Percentiles rank a stretch among this genome's conserved stretches.
Evolutionary conservation across 2,329 filamentous ascomycete species (phyloP).

Genomic region (Fusarium brachygibbosum): DNA sequence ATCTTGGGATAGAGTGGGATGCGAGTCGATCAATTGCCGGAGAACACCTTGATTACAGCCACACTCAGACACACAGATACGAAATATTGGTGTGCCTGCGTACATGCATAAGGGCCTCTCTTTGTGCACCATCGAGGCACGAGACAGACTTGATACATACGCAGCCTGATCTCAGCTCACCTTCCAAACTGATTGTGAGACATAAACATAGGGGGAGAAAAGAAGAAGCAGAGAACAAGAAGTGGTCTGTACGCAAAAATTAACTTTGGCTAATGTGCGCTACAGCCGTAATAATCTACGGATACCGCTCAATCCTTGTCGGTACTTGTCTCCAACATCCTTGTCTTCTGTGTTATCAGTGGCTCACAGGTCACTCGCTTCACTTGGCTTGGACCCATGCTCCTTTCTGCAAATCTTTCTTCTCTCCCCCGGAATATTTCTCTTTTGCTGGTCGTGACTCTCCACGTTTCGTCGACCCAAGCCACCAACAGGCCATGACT

Average conservation of each 20-base stretch:
- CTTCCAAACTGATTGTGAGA: background rate
- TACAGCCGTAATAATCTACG: background rate
- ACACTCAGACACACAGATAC: background rate
- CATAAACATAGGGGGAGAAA: background rate
- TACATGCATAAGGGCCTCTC: background rate
- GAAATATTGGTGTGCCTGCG: background rate
- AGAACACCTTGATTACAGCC: background rate
- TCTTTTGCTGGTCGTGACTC: background rate
- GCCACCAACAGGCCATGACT: background rate
- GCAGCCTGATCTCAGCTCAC: background rate
- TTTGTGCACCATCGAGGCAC: background rate
- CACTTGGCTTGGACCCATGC: background rate
- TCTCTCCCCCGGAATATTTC: background rate
- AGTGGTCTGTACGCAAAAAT: constrained; percentile 5
- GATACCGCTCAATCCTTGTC: background rate
- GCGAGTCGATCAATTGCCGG: background rate
- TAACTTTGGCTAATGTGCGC: background rate
- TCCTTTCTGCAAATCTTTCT: background rate
- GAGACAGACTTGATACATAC: constrained; percentile 8
- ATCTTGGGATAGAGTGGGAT: constrained; percentile 1
- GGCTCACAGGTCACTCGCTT: background rate
- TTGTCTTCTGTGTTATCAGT: background rate
- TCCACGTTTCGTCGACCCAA: background rate
- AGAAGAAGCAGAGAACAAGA: background rate
- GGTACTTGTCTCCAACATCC: background rate